Percentiles rank a stretch among this genome's conserved stretches.
Evolutionary conservation across 2,329 filamentous ascomycete species (phyloP).

Genomic region (Ciborinia camelliae): DNA sequence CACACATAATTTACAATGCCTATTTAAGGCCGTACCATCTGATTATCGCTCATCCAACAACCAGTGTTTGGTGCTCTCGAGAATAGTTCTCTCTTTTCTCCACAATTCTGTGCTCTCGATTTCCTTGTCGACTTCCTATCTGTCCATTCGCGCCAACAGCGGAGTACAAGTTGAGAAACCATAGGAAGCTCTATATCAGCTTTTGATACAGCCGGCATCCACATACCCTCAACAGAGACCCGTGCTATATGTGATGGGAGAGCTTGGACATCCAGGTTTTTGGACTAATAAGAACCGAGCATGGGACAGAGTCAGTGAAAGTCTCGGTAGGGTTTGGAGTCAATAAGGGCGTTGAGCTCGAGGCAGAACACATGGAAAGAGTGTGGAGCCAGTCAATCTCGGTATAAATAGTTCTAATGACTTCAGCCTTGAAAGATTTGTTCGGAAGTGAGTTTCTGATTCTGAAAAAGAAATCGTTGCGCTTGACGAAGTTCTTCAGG

Average conservation of each 20-base stretch:
- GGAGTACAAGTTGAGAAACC: slow-evolving; percentile 24
- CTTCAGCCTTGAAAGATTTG: neutral
- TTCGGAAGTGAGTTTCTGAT: neutral
- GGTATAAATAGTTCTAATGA: neutral
- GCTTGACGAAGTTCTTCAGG: no score
- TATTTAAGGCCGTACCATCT: neutral
- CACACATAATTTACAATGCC: neutral
- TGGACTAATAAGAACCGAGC: neutral
- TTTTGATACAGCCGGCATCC: slow-evolving; percentile 16
- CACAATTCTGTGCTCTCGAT: slow-evolving; percentile 30
- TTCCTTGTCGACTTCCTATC: slow-evolving; percentile 13
- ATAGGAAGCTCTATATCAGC: neutral
- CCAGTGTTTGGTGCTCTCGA: slow-evolving; percentile 29
- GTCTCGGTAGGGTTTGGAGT: neutral
- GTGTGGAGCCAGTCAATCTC: slow-evolving; percentile 7
- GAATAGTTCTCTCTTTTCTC: slow-evolving; percentile 21
- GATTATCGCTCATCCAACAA: slow-evolving; percentile 19
- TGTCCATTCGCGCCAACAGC: slow-evolving; percentile 28
- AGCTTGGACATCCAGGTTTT: slow-evolving; percentile 18
- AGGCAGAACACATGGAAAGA: neutral
- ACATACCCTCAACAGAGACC: slow-evolving; percentile 20
- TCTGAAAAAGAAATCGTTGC: slow-evolving; percentile 7
- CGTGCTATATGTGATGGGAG: slow-evolving; percentile 2
- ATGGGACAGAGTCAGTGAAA: neutral
- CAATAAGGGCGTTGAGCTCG: neutral